Evolutionary conservation across 169 alveolate genomes (phyloP).

Genomic region (Cystoisospora suis): DNA sequence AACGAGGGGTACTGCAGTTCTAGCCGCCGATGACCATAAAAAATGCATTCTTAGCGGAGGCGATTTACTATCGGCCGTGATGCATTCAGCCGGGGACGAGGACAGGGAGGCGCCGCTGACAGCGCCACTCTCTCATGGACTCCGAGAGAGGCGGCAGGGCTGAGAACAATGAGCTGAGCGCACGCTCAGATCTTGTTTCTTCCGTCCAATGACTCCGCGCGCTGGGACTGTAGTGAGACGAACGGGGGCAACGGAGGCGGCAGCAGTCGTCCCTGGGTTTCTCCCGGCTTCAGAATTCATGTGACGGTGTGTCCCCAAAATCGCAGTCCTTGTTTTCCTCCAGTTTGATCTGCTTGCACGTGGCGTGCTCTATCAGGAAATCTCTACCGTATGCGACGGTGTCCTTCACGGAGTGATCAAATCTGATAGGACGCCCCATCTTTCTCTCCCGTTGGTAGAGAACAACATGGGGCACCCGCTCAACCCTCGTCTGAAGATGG

Average conservation of each 20-base stretch:
- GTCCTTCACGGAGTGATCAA: conserved; percentile 6
- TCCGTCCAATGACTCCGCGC: too few relatives aligned
- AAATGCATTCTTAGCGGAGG: too few relatives aligned
- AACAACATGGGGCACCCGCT: conserved; percentile 27
- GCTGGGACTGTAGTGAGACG: neutral
- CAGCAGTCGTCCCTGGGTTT: too few relatives aligned
- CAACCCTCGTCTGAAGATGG: conserved; percentile 30
- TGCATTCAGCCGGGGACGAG: too few relatives aligned
- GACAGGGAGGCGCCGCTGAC: too few relatives aligned
- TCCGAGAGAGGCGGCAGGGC: too few relatives aligned
- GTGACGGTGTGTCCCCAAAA: conserved; percentile 22
- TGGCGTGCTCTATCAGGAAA: conserved; percentile 3
- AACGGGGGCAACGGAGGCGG: neutral
- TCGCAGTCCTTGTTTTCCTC: neutral
- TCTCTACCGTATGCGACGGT: conserved; percentile 6
- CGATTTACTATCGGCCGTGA: too few relatives aligned
- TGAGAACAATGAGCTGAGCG: too few relatives aligned
- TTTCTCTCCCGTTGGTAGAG: conserved; percentile 13
- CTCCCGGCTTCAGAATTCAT: conserved; percentile 13
- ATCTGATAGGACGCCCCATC: neutral
- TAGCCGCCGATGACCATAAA: too few relatives aligned
- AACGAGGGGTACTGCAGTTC: too few relatives aligned
- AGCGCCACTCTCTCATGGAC: too few relatives aligned
- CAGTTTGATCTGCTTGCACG: conserved; percentile 7
- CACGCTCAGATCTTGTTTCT: too few relatives aligned